phyloP scores from a whole-genome alignment of 192 early-diverging fungal genomes.

The Coemansia sp. region DNA sequence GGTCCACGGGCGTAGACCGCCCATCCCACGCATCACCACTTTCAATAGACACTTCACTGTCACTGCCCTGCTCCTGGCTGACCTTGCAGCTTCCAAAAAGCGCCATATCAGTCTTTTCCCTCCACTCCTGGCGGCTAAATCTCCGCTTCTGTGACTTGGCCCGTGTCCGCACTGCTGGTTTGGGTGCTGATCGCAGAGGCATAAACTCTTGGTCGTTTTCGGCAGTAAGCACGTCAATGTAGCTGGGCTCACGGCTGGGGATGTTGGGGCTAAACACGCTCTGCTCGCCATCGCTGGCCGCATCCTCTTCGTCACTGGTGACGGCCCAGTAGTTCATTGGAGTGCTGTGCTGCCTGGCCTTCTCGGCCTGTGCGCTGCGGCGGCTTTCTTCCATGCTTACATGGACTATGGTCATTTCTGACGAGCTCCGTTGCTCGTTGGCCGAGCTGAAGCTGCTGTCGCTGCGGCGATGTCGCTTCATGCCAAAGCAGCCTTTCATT shows the following conservation, averaged over 20 bases:
- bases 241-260: slow-evolving; percentile 7
- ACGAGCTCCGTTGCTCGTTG: slow-evolving; percentile 5
- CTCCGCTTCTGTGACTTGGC: not conserved
- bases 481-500: slow-evolving; percentile 21
- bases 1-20: not conserved
- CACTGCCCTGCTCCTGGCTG: not conserved
- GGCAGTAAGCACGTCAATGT: slow-evolving; percentile 4
- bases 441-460: slow-evolving; percentile 1
- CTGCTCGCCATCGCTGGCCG: not conserved
- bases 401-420: slow-evolving; percentile 19
- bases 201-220: slow-evolving; percentile 3
- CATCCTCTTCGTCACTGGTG: slow-evolving; percentile 19
- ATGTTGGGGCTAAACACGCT: slow-evolving; percentile 4
- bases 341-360: not conserved
- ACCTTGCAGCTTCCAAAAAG: slow-evolving; percentile 38
- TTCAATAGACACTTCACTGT: not conserved
- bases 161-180: not conserved
- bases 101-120: slow-evolving; percentile 17
- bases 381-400: slow-evolving; percentile 27
- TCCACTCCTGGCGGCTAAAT: slow-evolving; percentile 41
- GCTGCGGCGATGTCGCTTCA: slow-evolving; percentile 34
- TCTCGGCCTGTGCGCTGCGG: not conserved
- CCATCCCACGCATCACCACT: slow-evolving; percentile 4
- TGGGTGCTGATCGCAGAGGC: slow-evolving; percentile 21
- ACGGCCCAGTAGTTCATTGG: slow-evolving; percentile 44